Percentiles rank a stretch among this genome's conserved stretches.
Conservation (phyloP, 176 grass and related monocot species). For the Thinopyrum elongatum region DNA sequence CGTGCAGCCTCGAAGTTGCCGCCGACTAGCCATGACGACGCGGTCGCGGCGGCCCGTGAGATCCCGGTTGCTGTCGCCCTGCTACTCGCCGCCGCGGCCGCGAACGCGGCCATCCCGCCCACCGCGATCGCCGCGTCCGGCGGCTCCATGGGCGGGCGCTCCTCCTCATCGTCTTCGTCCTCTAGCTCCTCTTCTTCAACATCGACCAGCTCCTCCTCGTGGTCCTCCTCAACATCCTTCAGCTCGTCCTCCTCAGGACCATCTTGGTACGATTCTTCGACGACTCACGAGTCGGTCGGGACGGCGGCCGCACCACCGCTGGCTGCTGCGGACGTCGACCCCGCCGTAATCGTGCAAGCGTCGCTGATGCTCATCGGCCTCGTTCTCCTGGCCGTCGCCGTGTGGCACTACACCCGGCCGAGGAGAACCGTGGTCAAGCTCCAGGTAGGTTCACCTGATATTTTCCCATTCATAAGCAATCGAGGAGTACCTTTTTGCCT, state of each 20-base stretch:
- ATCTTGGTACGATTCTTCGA: neutral
- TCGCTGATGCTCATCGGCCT: neutral
- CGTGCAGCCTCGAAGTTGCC: neutral
- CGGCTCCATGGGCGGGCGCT: conserved; percentile 36
- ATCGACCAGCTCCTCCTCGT: neutral
- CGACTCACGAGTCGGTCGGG: conserved; percentile 23
- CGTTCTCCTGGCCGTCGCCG: conserved; percentile 11
- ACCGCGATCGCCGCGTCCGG: conserved; percentile 29
- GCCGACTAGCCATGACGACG: neutral
- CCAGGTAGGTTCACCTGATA: conserved; percentile 7
- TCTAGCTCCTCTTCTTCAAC: neutral
- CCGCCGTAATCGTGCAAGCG: neutral
- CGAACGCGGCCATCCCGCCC: neutral
- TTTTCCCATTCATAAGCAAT: neutral
- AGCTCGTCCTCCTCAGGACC: neutral
- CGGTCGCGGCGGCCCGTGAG: neutral
- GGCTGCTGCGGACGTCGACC: neutral
- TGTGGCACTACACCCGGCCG: neutral
- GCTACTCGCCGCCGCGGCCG: neutral
- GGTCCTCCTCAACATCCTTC: neutral
- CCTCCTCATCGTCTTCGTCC: neutral
- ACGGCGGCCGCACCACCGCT: neutral
- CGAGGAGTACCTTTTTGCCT: neutral
- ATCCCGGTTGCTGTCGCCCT: neutral
- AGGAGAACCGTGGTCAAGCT: conserved; percentile 32